A percentile compares a stretch with the other conserved stretches of the same genome.
These are phyloP conservation scores for Lichtheimia ramosa DNA, from an alignment of 371 early-diverging fungal species.

Conservation along the genomic window DNA sequence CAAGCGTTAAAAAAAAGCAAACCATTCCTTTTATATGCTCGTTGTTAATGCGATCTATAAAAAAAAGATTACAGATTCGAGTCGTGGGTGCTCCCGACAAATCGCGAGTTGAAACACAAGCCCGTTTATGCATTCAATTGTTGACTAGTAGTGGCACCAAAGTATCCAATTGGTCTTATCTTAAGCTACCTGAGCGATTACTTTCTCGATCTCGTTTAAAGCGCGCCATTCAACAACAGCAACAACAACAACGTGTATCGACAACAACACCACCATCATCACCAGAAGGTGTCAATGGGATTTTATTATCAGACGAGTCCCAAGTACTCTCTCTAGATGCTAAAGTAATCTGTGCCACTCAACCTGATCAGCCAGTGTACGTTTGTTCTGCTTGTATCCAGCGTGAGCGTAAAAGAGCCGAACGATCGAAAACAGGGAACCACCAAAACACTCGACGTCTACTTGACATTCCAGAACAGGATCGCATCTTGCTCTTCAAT, in stretches of 20 bases:
- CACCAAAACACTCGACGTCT: conserved; percentile 16
- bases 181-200: conserved; percentile 69
- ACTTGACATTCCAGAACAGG: conserved; percentile 32
- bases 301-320: conserved; percentile 24
- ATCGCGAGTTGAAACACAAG: conserved; percentile 87
- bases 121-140: conserved; percentile 75
- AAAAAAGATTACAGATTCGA: conserved; percentile 46
- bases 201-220: conserved; percentile 63
- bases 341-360: conserved; percentile 79
- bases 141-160: conserved; percentile 62
- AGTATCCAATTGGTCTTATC: conserved; percentile 67
- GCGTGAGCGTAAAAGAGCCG: conserved; percentile 67
- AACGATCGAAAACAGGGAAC: conserved; percentile 33
- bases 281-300: conserved; percentile 12
- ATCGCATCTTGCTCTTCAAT: conserved; percentile 78
- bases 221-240: conserved; percentile 14
- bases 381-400: conserved; percentile 85
- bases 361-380: conserved; percentile 67
- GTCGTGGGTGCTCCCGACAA: conserved; percentile 81
- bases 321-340: conserved; percentile 70
- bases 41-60: too few relatives aligned
- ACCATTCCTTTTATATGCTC: too few relatives aligned
- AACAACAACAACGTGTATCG: conserved; percentile 45
- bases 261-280: conserved; percentile 16
- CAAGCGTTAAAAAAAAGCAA: too few relatives aligned